Percentiles rank a stretch among this genome's conserved stretches.
phyloP scores from a whole-genome alignment of 208 protist species.

The Trypanosomatidae sp. region DNA sequence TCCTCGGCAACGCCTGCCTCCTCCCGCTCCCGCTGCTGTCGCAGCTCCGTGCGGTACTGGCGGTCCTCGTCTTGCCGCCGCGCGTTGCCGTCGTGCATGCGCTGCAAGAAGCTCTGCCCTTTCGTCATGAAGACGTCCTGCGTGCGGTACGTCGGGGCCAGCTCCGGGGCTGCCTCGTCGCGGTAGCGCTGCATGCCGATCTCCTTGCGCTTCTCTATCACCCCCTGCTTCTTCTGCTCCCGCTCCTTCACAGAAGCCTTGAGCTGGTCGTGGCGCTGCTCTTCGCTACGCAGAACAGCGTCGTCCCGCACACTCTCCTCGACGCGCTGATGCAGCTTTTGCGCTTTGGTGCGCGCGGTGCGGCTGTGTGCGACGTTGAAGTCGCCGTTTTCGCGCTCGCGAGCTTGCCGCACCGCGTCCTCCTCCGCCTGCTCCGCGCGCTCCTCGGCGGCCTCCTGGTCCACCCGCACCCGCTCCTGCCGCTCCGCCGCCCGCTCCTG shows the following conservation, averaged over 20 bases:
- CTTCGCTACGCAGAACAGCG: constrained; percentile 30
- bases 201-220: constrained; percentile 55
- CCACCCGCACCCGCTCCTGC: constrained; percentile 26
- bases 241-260: constrained; percentile 32
- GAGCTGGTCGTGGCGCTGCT: constrained; percentile 35
- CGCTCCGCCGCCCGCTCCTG: constrained; percentile 37
- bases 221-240: constrained; percentile 39
- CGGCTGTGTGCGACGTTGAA: constrained; percentile 52
- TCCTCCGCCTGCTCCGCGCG: constrained; percentile 48
- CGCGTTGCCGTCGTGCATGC: constrained; percentile 36
- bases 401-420: constrained; percentile 18
- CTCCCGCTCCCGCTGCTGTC: constrained; percentile 6
- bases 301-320: constrained; percentile 30
- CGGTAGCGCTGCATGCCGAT: constrained; percentile 32
- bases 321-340: constrained; percentile 47
- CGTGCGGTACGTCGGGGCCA: constrained; percentile 51
- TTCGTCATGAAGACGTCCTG: constrained; percentile 70
- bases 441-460: constrained; percentile 64
- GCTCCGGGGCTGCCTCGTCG: constrained; percentile 12
- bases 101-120: constrained; percentile 47
- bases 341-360: constrained; percentile 38
- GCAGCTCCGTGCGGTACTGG: constrained; percentile 11
- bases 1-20: constrained; percentile 6
- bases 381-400: constrained; percentile 33
- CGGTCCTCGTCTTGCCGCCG: constrained; percentile 11